Evolutionary conservation across 192 early-diverging fungal genomes (phyloP), one percentile per base, ranked within the genome.

Genomic region (Cetraspora pellucida): DNA sequence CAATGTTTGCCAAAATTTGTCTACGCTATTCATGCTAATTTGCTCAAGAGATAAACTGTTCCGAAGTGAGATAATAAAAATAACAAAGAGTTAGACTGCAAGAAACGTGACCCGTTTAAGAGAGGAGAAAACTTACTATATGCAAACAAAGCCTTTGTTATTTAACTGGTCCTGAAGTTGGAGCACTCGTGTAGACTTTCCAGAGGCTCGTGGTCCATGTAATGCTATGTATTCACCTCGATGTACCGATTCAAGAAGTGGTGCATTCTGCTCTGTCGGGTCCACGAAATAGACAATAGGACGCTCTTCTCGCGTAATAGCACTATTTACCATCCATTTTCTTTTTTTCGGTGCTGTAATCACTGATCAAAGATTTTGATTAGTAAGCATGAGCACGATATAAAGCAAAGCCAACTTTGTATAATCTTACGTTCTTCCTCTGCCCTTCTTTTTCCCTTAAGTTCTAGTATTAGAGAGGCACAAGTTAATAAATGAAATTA

Each of bases 111-210:
- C 31, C 31, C 31, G 31, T 37, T 37, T 37, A 37, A 37, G 31
- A 37, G 31, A 37, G 31, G n/a, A n/a, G n/a, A n/a, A n/a, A 69
- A 70, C 77, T 77, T 77, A 77, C 77, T 77, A 77, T 9, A 77
- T 70, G 30, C 77, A 77, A 60, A 58, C 43, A 71, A 77, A 70
- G 25, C 67, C 43, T 74, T 74, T 37, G 2, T 58, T 60, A 43
- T 59, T 28, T 37, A 77, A 71, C 77, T 77, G 66, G 23, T 77
- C 66, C 52, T 70, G 65, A 70, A 71, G 28, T 61, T 69, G 5
- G 21, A 57, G 46, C 17, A 77, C 77, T 37, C 77, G 66, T 25
- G 77, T 70, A 77, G 77, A 70, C 47, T 77, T 77, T 0, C 77
- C 77, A 2, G 66, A 77, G 77, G 66, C 66, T 68, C 77, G 54